Base-by-base conservation (phyloP, 192 early-diverging fungal genomes). In the Pilaira anomala region DNA sequence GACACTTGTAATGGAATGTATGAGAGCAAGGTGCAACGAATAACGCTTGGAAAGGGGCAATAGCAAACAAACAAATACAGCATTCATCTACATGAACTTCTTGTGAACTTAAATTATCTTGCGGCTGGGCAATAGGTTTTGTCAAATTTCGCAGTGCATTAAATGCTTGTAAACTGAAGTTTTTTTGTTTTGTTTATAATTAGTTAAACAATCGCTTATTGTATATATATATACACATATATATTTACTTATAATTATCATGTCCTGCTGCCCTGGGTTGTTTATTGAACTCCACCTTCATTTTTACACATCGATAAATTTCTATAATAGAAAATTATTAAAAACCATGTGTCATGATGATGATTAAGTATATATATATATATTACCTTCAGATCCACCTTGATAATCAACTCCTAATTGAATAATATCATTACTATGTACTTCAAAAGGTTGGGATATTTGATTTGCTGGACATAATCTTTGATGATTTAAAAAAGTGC, bases 391-490 rank as follows among this genome's bases (percentile, higher is more conserved):
- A 18, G 83, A 84, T 39, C 93, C 84, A 48, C 93, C 94, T 78
- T 95, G 93, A 72, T 97, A 97, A 65, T 98, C 96, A 13, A 96
- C 91, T 26, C 96, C 96, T 24, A 98, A 81, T 80, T 98, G 95
- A 53, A 98, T 78, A 26, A 98, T 83, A 74, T 98, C 96, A 8
- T 93, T 93, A 77, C 92, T 87, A 54, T 90, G 87, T 54, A 98
- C 69, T 33, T 79, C 82, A 54, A 87, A 88, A 8, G 95, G 87
- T 44, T 83, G 69, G 42, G 90, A 93, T 75, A 93, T 93, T 52
- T 91, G 84, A 4, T 86, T 86, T 18, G 93, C 89, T 13, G 96
- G 88, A 48, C 88, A 88, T n/a, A 99, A 76, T 18, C 97, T 77
- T 74, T 90, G 85, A 75, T 95, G 88, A 78, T 99, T 99, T 30